Evolutionary conservation across 129 eudicot genomes (phyloP), one percentile per base, ranked within the genome.

Genomic region (Logfia minima): DNA sequence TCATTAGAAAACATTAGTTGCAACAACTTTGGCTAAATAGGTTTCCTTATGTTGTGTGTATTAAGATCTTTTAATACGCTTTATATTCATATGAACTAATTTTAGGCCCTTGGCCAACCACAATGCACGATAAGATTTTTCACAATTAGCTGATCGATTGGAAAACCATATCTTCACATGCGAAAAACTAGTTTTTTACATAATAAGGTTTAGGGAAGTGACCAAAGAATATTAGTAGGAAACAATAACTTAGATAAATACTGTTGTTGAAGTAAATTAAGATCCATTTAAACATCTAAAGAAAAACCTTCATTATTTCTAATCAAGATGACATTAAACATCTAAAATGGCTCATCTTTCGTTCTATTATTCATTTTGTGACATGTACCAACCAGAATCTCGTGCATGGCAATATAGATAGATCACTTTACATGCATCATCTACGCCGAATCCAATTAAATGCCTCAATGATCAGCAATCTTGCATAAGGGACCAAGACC

Each of bases 401-500:
- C 13, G 2, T 39, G 48, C 48, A 39, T 39, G 2, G 14, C 3
- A 8, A 2, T 39, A 39, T 39, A 39, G 48, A 39, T 39, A 39
- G 48, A 39, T 9, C 13, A 43, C 56, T 4, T 77, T 67, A 65
- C 48, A 77, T 53, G 28, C 56, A 34, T 29, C 37, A 26, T 59
- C 70, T 29, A 74, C n/a, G 39, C 8, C 26, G 32, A 67, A 74
- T 80, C 84, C 84, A 80, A 56, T 67, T 80, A 62, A 71, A 74
- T 56, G 65, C 69, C 52, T 74, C 65, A 16, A 74, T 39, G 68
- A 74, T 59, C 68, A 90, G 64, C 77, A 83, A 29, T n/a, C 84
- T 79, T 3, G 81, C 93, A 58, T 88, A 93, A 16, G 88, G 79
- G 48, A 77, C 74, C 39, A 92, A 77, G 64, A 89, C 84, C 71